Evolutionary conservation across 345 rosid genomes (phyloP).

Genomic region (Acer campestre): DNA sequence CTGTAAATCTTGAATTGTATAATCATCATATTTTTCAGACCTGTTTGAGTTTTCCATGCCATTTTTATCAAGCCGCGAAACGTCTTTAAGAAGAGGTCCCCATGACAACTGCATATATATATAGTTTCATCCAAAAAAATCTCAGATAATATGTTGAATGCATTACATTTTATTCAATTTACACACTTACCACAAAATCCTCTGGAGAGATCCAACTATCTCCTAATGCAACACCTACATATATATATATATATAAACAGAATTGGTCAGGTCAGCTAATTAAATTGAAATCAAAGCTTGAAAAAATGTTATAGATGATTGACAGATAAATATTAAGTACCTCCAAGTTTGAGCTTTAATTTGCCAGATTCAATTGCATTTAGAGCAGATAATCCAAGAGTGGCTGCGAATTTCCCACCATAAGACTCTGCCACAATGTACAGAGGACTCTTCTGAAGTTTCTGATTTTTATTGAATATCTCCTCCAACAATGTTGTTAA

Average conservation of each 20-base stretch:
- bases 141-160: neutral
- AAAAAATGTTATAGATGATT: no score
- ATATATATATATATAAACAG: neutral
- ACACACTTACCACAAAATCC: conserved; percentile 71
- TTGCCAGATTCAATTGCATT: conserved; percentile 63
- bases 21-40: conserved; percentile 25
- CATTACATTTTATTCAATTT: neutral
- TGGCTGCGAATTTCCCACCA: conserved; percentile 88
- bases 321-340: conserved; percentile 33
- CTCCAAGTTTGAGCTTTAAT: conserved; percentile 74
- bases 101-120: conserved; percentile 62
- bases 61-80: conserved; percentile 67
- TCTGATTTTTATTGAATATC: conserved; percentile 47
- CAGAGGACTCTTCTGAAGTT: conserved; percentile 65
- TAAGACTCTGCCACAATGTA: conserved; percentile 88
- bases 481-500: conserved; percentile 58
- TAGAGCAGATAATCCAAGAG: conserved; percentile 62
- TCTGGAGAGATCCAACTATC: conserved; percentile 96
- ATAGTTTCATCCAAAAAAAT: neutral
- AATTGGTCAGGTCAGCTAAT: neutral
- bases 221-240: conserved; percentile 71
- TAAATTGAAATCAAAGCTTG: no score
- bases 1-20: neutral
- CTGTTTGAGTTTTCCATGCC: conserved; percentile 58
- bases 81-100: conserved; percentile 83